A percentile compares a stretch with the other conserved stretches of the same genome.
Evolutionary conservation across 2,329 filamentous ascomycete species (phyloP).

Genomic region (Dissoconium aciculare): DNA sequence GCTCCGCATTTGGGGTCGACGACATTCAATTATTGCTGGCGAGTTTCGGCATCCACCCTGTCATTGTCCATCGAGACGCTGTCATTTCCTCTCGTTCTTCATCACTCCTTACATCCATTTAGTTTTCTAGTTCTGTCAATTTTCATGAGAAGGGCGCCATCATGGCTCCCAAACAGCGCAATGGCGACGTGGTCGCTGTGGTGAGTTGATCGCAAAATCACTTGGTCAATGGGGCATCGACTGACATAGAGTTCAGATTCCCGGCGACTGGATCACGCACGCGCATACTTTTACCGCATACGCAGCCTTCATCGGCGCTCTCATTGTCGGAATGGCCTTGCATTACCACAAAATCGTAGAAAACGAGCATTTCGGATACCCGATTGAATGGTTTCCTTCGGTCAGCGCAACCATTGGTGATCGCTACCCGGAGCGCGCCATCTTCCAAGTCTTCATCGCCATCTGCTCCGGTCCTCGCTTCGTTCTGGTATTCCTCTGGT

Average conservation of each 20-base stretch:
- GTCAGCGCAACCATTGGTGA: slow-evolving; percentile 75
- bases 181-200: slow-evolving; percentile 46
- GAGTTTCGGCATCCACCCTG: no score
- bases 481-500: slow-evolving; percentile 80
- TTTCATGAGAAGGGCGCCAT: slow-evolving; percentile 6
- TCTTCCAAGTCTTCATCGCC: slow-evolving; percentile 96
- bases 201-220: slow-evolving; percentile 29
- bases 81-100: neutral
- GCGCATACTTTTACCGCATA: slow-evolving; percentile 74
- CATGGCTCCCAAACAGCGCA: slow-evolving; percentile 48
- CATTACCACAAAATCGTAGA: slow-evolving; percentile 96
- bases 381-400: slow-evolving; percentile 27
- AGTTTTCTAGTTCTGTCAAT: slow-evolving; percentile 3
- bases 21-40: no score
- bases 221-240: neutral
- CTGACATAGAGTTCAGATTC: slow-evolving; percentile 40
- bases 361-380: slow-evolving; percentile 64
- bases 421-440: slow-evolving; percentile 85
- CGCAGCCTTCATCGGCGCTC: slow-evolving; percentile 69
- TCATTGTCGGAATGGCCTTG: slow-evolving; percentile 60
- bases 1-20: no score
- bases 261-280: slow-evolving; percentile 82
- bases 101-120: neutral
- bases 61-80: no score
- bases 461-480: slow-evolving; percentile 92